A percentile compares a stretch with the other conserved stretches of the same genome.
phyloP scores from a whole-genome alignment of 768 basidiomycete genomes.

The Lactarius indigo region DNA sequence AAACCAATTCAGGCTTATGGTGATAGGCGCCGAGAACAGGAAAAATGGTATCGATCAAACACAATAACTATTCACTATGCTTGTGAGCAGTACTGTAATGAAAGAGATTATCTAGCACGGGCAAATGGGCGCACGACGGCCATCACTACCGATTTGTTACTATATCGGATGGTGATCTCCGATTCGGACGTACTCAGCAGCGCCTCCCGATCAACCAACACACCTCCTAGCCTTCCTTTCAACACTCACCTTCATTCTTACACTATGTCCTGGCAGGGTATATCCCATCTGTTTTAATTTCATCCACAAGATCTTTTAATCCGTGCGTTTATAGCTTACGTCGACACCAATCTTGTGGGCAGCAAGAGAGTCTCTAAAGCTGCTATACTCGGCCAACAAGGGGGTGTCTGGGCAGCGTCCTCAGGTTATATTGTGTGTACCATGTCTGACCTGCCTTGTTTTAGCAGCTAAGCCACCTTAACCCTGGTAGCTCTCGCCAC shows the following conservation, averaged over 20 bases:
- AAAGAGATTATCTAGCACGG: background rate
- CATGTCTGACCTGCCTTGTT: background rate
- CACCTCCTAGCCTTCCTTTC: conserved; percentile 8
- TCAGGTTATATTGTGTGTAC: conserved; percentile 54
- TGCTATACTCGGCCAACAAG: conserved; percentile 69
- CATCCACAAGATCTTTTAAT: background rate
- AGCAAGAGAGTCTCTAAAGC: conserved; percentile 70
- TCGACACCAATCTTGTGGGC: conserved; percentile 76
- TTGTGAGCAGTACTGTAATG: background rate
- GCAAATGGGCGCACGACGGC: conserved; percentile 5
- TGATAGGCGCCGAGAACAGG: conserved; percentile 3
- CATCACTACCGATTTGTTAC: conserved; percentile 16
- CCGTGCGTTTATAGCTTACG: conserved; percentile 53
- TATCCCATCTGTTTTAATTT: background rate
- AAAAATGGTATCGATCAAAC: background rate
- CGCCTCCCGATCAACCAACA: conserved; percentile 12
- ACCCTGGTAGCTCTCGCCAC: conserved; percentile 49
- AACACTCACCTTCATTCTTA: background rate
- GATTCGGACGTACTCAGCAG: conserved; percentile 3
- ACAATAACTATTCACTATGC: background rate
- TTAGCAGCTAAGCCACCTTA: background rate
- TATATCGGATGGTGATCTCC: conserved; percentile 23
- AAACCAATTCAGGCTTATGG: background rate
- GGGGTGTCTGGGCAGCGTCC: conserved; percentile 74
- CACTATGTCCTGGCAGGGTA: conserved; percentile 27